Conservation (phyloP, 768 basidiomycete species). For the Kwoniella bestiolae region DNA sequence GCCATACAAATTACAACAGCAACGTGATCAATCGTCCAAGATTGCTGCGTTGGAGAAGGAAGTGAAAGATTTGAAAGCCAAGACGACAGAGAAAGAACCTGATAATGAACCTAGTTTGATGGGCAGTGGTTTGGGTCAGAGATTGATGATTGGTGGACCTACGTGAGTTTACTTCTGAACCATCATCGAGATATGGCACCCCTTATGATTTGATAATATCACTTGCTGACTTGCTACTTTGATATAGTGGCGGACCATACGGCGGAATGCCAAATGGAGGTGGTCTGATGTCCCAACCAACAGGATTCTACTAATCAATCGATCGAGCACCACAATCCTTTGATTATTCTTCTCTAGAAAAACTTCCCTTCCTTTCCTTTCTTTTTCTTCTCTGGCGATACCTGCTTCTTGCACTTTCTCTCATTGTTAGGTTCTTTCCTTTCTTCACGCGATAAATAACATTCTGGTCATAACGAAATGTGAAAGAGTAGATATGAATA, state of each 20-base stretch:
- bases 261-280: slow-evolving; percentile 47
- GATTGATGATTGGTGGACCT: slow-evolving; percentile 56
- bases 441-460: not conserved
- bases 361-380: not conserved
- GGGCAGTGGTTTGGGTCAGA: slow-evolving; percentile 67
- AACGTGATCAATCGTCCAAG: slow-evolving; percentile 66
- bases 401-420: not conserved
- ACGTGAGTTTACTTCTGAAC: slow-evolving; percentile 42
- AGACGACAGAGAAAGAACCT: slow-evolving; percentile 75
- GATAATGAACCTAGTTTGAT: slow-evolving; percentile 82
- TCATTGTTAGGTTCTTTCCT: not conserved
- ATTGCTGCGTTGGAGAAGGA: slow-evolving; percentile 82
- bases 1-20: slow-evolving; percentile 90
- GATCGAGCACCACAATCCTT: too few species aligned
- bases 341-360: not conserved
- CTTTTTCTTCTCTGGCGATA: not conserved
- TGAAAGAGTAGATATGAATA: not conserved
- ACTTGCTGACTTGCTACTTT: not conserved
- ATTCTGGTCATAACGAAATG: not conserved
- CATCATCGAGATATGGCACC: slow-evolving; percentile 10
- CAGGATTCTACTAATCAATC: slow-evolving; percentile 41
- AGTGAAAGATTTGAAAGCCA: slow-evolving; percentile 82
- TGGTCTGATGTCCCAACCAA: slow-evolving; percentile 45
- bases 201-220: too few species aligned
- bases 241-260: slow-evolving; percentile 26